Evolutionary conservation across 2,329 filamentous ascomycete species (phyloP).

Genomic region (Fusarium penzigii): DNA sequence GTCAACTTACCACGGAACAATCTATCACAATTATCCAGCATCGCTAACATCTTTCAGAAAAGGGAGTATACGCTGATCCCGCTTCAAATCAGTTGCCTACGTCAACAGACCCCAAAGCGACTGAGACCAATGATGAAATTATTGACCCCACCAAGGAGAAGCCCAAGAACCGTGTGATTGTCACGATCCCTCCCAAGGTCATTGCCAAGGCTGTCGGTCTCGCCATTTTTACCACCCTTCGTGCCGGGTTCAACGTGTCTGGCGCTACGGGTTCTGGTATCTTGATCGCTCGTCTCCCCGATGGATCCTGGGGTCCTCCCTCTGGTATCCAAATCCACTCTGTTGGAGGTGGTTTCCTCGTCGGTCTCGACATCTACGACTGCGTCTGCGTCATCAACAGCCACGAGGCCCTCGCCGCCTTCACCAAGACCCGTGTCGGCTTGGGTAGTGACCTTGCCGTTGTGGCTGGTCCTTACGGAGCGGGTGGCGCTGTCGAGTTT

Average conservation of each 20-base stretch:
- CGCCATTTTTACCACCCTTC: constrained; percentile 72
- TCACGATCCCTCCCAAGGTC: constrained; percentile 59
- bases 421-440: constrained; percentile 73
- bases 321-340: constrained; percentile 82
- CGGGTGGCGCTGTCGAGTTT: constrained; percentile 73
- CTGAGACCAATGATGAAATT: constrained; percentile 27
- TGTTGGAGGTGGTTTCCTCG: constrained; percentile 75
- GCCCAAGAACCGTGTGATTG: constrained; percentile 48
- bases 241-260: constrained; percentile 64
- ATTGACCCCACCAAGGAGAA: constrained; percentile 39
- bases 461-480: constrained; percentile 67
- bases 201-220: constrained; percentile 67
- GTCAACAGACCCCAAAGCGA: constrained; percentile 34
- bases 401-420: constrained; percentile 71
- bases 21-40: accelerated
- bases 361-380: constrained; percentile 86
- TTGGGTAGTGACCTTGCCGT: constrained; percentile 78
- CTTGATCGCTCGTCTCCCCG: constrained; percentile 60
- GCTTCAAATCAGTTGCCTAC: constrained; percentile 29
- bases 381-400: constrained; percentile 87
- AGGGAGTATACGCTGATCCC: constrained; percentile 52
- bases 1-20: constrained; percentile 26
- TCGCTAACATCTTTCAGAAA: constrained; percentile 38
- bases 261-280: constrained; percentile 69
- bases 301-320: constrained; percentile 76